Percentiles rank a stretch among this genome's conserved stretches.
phyloP scores from a whole-genome alignment of 495 filamentous ascomycete species.

The Podospora fimiseda region DNA sequence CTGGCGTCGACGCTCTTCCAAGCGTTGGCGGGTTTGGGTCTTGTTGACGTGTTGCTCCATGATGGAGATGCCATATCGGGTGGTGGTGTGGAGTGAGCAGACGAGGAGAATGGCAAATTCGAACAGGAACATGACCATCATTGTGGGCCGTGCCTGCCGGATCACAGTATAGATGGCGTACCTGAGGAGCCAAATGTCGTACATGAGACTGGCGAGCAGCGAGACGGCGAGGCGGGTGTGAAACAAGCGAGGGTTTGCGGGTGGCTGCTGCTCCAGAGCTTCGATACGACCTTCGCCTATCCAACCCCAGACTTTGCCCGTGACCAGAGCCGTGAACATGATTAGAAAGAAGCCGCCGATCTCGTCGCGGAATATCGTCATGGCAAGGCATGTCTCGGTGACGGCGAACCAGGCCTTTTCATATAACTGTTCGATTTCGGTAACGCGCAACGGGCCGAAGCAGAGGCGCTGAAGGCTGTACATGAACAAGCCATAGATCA shows the following conservation, averaged over 20 bases:
- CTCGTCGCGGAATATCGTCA: slow-evolving; percentile 98
- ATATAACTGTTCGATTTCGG: slow-evolving; percentile 94
- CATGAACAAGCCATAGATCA: slow-evolving; percentile 67
- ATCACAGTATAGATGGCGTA: slow-evolving; percentile 81
- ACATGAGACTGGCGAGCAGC: slow-evolving; percentile 66
- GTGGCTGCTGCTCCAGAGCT: slow-evolving; percentile 89
- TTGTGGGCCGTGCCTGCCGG: slow-evolving; percentile 77
- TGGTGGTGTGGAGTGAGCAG: slow-evolving; percentile 68
- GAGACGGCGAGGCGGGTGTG: slow-evolving; percentile 76
- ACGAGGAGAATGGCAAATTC: slow-evolving; percentile 86
- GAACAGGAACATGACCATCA: slow-evolving; percentile 99
- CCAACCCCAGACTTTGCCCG: slow-evolving; percentile 96
- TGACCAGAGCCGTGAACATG: slow-evolving; percentile 91
- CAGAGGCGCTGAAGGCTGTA: slow-evolving; percentile 84
- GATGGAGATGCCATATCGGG: slow-evolving; percentile 74
- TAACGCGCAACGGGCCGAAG: slow-evolving; percentile 83
- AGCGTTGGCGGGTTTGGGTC: slow-evolving; percentile 58
- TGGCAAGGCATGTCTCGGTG: slow-evolving; percentile 91
- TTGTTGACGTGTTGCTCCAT: slow-evolving; percentile 67
- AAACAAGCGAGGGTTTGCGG: slow-evolving; percentile 82
- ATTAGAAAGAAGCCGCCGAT: slow-evolving; percentile 88
- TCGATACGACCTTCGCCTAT: slow-evolving; percentile 93
- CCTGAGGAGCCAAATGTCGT: slow-evolving; percentile 67
- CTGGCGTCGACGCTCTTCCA: slow-evolving; percentile 54
- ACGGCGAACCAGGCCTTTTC: slow-evolving; percentile 97